Conservation (phyloP, 2,329 filamentous ascomycete species). For the Macrophomina pseudophaseolina region DNA sequence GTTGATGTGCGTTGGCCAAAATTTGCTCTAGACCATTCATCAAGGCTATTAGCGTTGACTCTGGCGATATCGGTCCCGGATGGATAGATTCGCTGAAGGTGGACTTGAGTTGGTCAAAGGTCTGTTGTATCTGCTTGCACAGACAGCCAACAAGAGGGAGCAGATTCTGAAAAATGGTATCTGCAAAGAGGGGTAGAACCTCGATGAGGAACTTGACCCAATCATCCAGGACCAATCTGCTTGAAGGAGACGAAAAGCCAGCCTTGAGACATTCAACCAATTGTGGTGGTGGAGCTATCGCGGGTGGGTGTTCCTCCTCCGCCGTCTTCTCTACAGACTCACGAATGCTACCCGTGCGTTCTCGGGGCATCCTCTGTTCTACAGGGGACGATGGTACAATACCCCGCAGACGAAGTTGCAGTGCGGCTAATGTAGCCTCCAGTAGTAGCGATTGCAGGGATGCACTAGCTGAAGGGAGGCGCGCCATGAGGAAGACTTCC, state of each 20-base stretch:
- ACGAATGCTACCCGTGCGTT: slow-evolving; percentile 31
- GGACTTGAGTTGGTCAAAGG: slow-evolving; percentile 72
- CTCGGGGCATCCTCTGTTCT: slow-evolving; percentile 14
- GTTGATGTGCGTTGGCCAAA: slow-evolving; percentile 83
- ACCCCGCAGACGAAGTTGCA: slow-evolving; percentile 62
- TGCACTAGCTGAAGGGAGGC: slow-evolving; percentile 62
- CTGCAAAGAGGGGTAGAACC: slow-evolving; percentile 81
- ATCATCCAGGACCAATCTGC: slow-evolving; percentile 80
- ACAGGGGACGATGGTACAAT: background rate
- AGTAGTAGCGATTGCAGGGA: slow-evolving; percentile 80
- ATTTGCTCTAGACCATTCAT: slow-evolving; percentile 94
- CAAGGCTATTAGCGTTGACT: slow-evolving; percentile 79
- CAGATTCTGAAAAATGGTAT: slow-evolving; percentile 85
- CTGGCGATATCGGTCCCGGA: slow-evolving; percentile 55
- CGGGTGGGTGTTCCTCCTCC: slow-evolving; percentile 39
- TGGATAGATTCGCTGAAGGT: slow-evolving; percentile 59
- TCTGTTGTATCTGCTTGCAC: slow-evolving; percentile 74
- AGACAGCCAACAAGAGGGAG: slow-evolving; percentile 91
- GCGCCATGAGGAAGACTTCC: slow-evolving; percentile 72
- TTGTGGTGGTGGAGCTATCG: slow-evolving; percentile 64
- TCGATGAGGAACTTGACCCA: slow-evolving; percentile 88
- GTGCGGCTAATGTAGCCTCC: slow-evolving; percentile 74
- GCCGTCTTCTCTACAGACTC: slow-evolving; percentile 47
- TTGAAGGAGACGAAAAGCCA: slow-evolving; percentile 76
- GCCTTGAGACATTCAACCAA: slow-evolving; percentile 85